phyloP scores from a whole-genome alignment of 345 rosid genomes.

The Salix udensis region DNA sequence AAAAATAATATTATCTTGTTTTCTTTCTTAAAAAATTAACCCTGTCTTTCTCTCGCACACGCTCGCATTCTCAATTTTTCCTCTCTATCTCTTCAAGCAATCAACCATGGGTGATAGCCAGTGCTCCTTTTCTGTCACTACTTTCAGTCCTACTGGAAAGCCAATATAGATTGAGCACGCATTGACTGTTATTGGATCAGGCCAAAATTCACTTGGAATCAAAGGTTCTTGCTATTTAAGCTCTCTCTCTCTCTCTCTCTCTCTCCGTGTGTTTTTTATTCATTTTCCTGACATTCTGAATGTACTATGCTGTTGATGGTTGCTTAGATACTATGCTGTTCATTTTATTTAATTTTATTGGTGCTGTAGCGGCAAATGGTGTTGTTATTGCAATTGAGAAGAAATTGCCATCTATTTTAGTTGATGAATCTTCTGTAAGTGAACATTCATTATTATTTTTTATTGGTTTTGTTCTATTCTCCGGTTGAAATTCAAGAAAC shows the following conservation, averaged over 20 bases:
- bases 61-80: not conserved
- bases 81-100: not conserved
- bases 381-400: too few species aligned
- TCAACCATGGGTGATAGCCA: constrained; percentile 84
- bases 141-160: constrained; percentile 97
- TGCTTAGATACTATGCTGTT: too few species aligned
- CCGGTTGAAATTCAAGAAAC: too few species aligned
- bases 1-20: not conserved
- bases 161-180: constrained; percentile 97
- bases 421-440: too few species aligned
- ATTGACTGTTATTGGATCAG: constrained; percentile 87
- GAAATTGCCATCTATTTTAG: too few species aligned
- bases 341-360: too few species aligned
- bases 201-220: constrained; percentile 89
- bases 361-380: too few species aligned
- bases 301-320: not conserved
- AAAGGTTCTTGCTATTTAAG: constrained; percentile 43
- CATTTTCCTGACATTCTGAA: not conserved
- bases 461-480: too few species aligned
- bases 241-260: too few species aligned
- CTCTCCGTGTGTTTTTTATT: too few species aligned
- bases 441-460: too few species aligned
- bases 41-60: not conserved
- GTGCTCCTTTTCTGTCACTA: constrained; percentile 87
- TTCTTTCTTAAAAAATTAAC: too few species aligned